These are phyloP conservation scores for Didymella lethalis DNA, from an alignment of 2,329 filamentous ascomycete genomes.

Conservation along the genomic window DNA sequence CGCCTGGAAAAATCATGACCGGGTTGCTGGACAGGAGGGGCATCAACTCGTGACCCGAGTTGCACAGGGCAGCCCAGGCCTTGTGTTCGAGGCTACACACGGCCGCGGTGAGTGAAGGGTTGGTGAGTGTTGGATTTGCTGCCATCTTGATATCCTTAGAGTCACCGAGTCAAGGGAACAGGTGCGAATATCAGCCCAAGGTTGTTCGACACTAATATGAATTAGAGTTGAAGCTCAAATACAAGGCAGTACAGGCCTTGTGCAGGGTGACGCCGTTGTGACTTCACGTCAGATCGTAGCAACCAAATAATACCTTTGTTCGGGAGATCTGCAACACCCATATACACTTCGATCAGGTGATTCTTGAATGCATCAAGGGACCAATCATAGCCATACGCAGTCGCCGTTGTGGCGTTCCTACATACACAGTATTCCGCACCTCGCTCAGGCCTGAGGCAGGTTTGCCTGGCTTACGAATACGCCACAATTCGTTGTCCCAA, in stretches of 20 bases:
- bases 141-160: not conserved
- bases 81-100: slow-evolving; percentile 45
- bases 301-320: slow-evolving; percentile 2
- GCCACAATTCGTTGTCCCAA: slow-evolving; percentile 6
- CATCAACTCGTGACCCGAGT: slow-evolving; percentile 41
- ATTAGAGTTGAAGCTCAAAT: slow-evolving; percentile 5
- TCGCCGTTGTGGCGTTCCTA: slow-evolving; percentile 8
- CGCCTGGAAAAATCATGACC: slow-evolving; percentile 53
- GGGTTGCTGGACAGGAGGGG: slow-evolving; percentile 46
- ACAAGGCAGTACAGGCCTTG: slow-evolving; percentile 17
- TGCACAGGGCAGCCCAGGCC: slow-evolving; percentile 49
- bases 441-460: not conserved
- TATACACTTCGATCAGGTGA: slow-evolving; percentile 3
- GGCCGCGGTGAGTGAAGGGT: slow-evolving; percentile 36
- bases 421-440: not conserved
- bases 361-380: not conserved
- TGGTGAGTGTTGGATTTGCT: slow-evolving; percentile 27
- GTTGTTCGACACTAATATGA: not conserved
- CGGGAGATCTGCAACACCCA: slow-evolving; percentile 1
- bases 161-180: not conserved
- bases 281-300: slow-evolving; percentile 14
- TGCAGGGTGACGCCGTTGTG: slow-evolving; percentile 20
- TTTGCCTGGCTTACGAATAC: not conserved
- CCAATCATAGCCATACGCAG: slow-evolving; percentile 2
- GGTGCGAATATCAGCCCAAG: not conserved